Conservation (phyloP, 352 stramenopile species). For the Globisporangium ultimum region DNA sequence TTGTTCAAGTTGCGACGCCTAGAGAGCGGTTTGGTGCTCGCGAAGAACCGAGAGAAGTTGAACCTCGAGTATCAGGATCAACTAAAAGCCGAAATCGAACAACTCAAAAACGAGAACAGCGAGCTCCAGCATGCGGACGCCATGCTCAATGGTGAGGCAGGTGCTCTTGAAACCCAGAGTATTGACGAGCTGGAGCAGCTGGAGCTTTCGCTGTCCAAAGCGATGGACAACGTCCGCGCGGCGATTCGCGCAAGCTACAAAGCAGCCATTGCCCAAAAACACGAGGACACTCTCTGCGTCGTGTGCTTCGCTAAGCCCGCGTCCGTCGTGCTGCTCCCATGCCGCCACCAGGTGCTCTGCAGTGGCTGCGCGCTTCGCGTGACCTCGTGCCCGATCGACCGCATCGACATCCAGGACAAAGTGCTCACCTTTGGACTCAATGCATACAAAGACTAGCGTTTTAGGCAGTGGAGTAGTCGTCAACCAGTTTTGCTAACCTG, state of each 20-base stretch:
- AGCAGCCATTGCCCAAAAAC: conserved; percentile 14
- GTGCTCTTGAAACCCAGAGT: conserved; percentile 21
- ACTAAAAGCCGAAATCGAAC: conserved; percentile 20
- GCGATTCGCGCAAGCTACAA: conserved; percentile 30
- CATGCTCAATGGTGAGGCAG: conserved; percentile 16
- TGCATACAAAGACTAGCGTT: conserved; percentile 25
- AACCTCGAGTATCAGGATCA: conserved; percentile 29
- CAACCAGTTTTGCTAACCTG: neutral
- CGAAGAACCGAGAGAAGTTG: conserved; percentile 26
- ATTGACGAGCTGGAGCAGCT: conserved; percentile 44
- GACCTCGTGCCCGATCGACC: conserved; percentile 55
- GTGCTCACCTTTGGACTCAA: conserved; percentile 60
- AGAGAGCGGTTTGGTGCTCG: conserved; percentile 31
- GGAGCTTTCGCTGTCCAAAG: conserved; percentile 23
- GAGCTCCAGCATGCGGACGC: conserved; percentile 18
- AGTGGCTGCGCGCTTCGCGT: conserved; percentile 46
- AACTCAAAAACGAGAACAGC: conserved; percentile 23
- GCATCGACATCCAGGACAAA: conserved; percentile 54
- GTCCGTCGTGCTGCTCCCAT: conserved; percentile 53
- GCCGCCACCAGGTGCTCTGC: conserved; percentile 63
- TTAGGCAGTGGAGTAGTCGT: neutral
- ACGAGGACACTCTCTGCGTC: conserved; percentile 36
- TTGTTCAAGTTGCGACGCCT: conserved; percentile 22
- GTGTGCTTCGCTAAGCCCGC: conserved; percentile 47
- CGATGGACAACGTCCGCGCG: conserved; percentile 26